Evolutionary conservation across 257 asterid species (phyloP), one percentile per base, ranked within the genome.

Genomic region (Solanum boliviense): DNA sequence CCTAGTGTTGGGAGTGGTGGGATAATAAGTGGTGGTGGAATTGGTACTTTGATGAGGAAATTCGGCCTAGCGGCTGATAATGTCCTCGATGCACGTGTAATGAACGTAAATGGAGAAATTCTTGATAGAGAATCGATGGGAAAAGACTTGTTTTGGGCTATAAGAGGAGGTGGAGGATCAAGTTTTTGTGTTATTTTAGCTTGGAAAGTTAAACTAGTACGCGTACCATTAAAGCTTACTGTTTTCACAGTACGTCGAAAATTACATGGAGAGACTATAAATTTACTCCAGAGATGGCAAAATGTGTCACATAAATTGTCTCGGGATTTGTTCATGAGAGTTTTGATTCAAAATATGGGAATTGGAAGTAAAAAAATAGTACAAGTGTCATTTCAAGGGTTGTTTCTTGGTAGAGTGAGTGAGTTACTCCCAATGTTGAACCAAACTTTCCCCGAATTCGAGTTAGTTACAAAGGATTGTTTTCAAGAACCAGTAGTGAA

Each of bases 1-100:
- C 91, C 91, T 1, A 91, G 90, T 83, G 92, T 91, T 0, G 92
- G 91, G 2, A 72, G 88, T 39, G 92, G 91, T 6, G 92, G 92
- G 25, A 88, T 81, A n/a, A 82, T 91, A 2, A 89, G 92, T 48
- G 92, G 92, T 25, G 92, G 92, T 8, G 92, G 92, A 36, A 87
- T 91, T 13, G 92, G 92, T 1, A 89, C 89, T n/a, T 70, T 89
- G 87, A 85, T 89, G 71, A 89, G 92, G 79, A 90, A 90, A 87
- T 83, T 78, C 15, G 91, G 90, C 2, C 56, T 90, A 3, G 70
- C 90, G 0, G 84, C 92, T 3, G 92, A 89, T 62, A 89, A 90
- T 39, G 27, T 90, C 4, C 46, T 90, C 29, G 90, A 90, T 89
- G 92, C 91, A 6, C 35, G 34, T 6, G 83, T 90, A 10, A 25